Conservation (phyloP, 306 rosid species). For the Cicer arietinum region DNA sequence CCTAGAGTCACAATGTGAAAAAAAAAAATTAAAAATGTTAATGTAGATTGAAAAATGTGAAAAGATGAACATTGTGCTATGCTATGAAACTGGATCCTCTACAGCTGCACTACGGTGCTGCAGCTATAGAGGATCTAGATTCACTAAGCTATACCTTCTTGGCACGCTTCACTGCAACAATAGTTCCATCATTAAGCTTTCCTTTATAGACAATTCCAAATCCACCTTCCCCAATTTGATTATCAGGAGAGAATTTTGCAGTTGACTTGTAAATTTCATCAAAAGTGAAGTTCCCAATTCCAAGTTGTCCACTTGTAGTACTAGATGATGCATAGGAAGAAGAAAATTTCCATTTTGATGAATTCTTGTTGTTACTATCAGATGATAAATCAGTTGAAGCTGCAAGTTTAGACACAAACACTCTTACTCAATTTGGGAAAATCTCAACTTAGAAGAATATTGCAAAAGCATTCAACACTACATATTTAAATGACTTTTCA, state of each 20-base stretch:
- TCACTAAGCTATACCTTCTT: slow-evolving; percentile 57
- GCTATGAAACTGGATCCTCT: too few relatives aligned
- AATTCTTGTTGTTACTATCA: slow-evolving; percentile 55
- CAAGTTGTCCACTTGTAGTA: slow-evolving; percentile 63
- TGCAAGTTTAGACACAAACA: slow-evolving; percentile 42
- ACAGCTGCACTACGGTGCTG: too few relatives aligned
- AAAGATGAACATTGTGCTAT: slow-evolving; percentile 23
- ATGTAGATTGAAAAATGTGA: slow-evolving; percentile 12
- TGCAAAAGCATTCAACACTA: slow-evolving; percentile 5
- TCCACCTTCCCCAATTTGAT: slow-evolving; percentile 78
- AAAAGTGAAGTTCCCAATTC: slow-evolving; percentile 57
- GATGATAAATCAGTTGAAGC: slow-evolving; percentile 67
- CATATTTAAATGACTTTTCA: background rate
- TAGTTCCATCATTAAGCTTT: slow-evolving; percentile 70
- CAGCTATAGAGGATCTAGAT: too few relatives aligned
- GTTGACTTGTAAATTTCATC: slow-evolving; percentile 88
- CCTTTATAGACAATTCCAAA: slow-evolving; percentile 92
- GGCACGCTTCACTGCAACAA: slow-evolving; percentile 89
- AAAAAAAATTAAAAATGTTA: background rate
- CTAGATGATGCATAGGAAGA: slow-evolving; percentile 60
- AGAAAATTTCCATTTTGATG: slow-evolving; percentile 62
- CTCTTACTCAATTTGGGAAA: slow-evolving; percentile 24
- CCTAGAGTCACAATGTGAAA: background rate
- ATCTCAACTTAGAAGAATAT: slow-evolving; percentile 12
- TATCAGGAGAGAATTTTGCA: slow-evolving; percentile 66